Conservation (phyloP, 495 filamentous ascomycete species). For the Bacidia rubella region DNA sequence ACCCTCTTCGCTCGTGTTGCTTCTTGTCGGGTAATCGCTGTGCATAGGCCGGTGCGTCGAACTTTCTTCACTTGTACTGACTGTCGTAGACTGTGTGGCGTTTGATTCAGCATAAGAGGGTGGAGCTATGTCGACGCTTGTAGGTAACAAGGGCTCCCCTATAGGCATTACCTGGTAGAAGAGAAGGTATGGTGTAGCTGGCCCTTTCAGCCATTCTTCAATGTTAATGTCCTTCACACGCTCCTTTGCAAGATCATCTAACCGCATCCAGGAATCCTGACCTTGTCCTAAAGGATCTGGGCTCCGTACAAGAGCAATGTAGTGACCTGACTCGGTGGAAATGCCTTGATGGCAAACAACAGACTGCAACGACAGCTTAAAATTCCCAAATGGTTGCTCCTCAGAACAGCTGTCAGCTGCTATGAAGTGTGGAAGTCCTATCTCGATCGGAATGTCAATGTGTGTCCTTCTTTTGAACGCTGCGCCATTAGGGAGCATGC, state of each 20-base stretch:
- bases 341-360: constrained; percentile 83
- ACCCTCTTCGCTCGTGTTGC: constrained; percentile 10
- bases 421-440: constrained; percentile 81
- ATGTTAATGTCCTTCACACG: constrained; percentile 67
- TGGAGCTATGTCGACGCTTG: constrained; percentile 37
- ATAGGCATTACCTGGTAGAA: constrained; percentile 93
- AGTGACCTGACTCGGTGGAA: constrained; percentile 84
- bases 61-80: constrained; percentile 11
- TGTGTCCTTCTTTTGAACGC: constrained; percentile 59
- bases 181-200: constrained; percentile 86
- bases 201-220: constrained; percentile 48
- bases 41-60: constrained; percentile 25
- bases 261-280: constrained; percentile 65
- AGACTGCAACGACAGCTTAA: constrained; percentile 80
- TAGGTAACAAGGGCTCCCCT: constrained; percentile 44
- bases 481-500: constrained; percentile 52
- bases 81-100: constrained; percentile 14
- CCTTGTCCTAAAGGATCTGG: constrained; percentile 33
- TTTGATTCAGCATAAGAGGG: constrained; percentile 44
- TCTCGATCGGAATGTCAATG: constrained; percentile 84
- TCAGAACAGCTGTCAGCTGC: constrained; percentile 57
- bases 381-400: constrained; percentile 58
- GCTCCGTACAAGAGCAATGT: constrained; percentile 64
- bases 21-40: too few species aligned
- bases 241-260: constrained; percentile 67